phyloP scores from a whole-genome alignment of 108 stramenopile genomes.

The Cylindrotheca fusiformis region DNA sequence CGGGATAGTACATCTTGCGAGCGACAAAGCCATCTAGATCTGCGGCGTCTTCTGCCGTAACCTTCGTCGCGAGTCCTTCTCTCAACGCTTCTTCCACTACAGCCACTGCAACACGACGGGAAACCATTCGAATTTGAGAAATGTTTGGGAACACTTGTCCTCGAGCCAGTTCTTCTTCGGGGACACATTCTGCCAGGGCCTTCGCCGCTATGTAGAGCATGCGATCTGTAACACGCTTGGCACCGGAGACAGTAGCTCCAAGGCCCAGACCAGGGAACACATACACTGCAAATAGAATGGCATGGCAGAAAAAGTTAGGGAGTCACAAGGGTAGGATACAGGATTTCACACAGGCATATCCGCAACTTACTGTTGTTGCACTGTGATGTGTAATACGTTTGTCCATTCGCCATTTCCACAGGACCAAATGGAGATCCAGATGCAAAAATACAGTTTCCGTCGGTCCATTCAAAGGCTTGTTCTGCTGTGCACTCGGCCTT shows the following conservation, averaged over 20 bases:
- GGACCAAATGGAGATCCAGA: conserved; percentile 96
- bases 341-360: background rate
- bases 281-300: conserved; percentile 33
- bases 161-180: conserved; percentile 68
- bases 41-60: conserved; percentile 44
- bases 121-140: conserved; percentile 83
- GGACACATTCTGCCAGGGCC: conserved; percentile 78
- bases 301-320: background rate
- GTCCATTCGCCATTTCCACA: conserved; percentile 72
- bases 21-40: conserved; percentile 68
- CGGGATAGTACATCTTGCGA: conserved; percentile 85
- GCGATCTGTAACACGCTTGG: conserved; percentile 81
- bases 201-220: conserved; percentile 91
- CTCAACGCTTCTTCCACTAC: conserved; percentile 84
- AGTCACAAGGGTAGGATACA: background rate
- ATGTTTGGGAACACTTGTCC: conserved; percentile 91
- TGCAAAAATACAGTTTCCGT: conserved; percentile 92
- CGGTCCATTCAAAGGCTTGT: conserved; percentile 97
- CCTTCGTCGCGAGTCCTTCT: conserved; percentile 66
- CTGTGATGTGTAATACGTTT: conserved; percentile 82
- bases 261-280: conserved; percentile 86
- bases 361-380: conserved; percentile 83
- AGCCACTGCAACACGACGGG: conserved; percentile 82
- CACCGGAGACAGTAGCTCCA: conserved; percentile 84
- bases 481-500: conserved; percentile 96